Evolutionary conservation across 2,329 filamentous ascomycete species (phyloP), one percentile per base, ranked within the genome.

Genomic region (Colletotrichum spinosum): DNA sequence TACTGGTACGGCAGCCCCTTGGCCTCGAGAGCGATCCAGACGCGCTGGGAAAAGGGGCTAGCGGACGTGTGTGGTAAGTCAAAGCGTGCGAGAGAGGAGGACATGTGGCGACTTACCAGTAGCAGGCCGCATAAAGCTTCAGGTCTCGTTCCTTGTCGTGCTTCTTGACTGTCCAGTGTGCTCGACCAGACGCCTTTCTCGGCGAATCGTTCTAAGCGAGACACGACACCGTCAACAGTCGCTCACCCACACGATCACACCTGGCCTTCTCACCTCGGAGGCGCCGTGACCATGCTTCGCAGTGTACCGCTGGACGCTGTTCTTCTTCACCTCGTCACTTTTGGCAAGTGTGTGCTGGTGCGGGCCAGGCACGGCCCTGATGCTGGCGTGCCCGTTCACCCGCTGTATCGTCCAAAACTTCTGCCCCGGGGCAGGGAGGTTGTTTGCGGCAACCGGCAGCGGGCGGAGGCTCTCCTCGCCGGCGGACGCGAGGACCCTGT

Each of bases 1-100:
- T 97, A 97, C 74, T 97, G 92, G 74, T 97, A 97, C 42, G 86
- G 81, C 8, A 96, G 83, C 15, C 87, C 85, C 75, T 96, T 96
- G 71, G 89, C 83, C 76, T 97, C 93, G 41, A 97, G 83, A 1
- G 93, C 91, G 69, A 97, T 96, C 93, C 93, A 97, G 34, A 96
- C 91, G 15, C 93, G 88, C 74, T 97, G 93, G 2, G 93, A 93
- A 74, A 95, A 96, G 34, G 93, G 93, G 73, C 91, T 92, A 49
- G 8, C 67, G 50, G 55, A 25, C 25, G 25, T 25, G 25, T 25
- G 25, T 4, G 3, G 4, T 4, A 5, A 25, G 4, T 4, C 3
- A 25, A 5, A 4, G 25, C 4, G 25, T 5, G 3, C 25, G 25
- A 25, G 25, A 25, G 25, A 7, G 38, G 38, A 13, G 38, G 38